phyloP scores from a whole-genome alignment of 2,329 filamentous ascomycete genomes.

The Aspergillus uvarum region DNA sequence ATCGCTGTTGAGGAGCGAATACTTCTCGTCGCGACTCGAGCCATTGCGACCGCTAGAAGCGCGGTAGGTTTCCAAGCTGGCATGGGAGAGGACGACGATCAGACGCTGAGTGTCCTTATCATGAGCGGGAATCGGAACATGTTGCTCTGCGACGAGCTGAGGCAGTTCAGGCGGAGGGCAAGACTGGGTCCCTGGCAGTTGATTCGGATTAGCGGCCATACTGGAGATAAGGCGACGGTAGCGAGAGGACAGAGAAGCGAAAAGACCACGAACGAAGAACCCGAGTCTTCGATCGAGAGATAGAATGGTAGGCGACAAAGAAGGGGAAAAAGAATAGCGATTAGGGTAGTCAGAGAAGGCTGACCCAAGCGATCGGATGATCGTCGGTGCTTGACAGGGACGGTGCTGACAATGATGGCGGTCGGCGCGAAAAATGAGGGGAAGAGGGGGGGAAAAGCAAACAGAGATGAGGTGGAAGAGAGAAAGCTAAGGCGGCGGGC shows the following conservation, averaged over 20 bases:
- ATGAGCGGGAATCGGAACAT: constrained; percentile 74
- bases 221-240: not conserved
- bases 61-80: constrained; percentile 96
- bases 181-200: constrained; percentile 76
- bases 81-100: constrained; percentile 95
- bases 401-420: not conserved
- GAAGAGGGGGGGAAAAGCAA: not conserved
- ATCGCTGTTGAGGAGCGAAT: constrained; percentile 95
- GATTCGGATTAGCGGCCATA: constrained; percentile 30
- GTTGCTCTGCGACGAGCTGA: constrained; percentile 89
- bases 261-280: constrained; percentile 6
- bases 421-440: not conserved
- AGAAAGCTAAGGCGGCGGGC: not conserved
- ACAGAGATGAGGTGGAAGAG: not conserved
- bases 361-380: not conserved
- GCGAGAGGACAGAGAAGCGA: not conserved
- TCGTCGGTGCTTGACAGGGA: not conserved
- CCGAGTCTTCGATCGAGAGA: not conserved
- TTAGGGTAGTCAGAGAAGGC: not conserved
- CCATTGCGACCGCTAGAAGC: constrained; percentile 69
- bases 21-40: constrained; percentile 81
- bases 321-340: not conserved
- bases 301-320: no score
- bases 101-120: constrained; percentile 91
- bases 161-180: constrained; percentile 88